These are phyloP conservation scores for Cercospora citrullina DNA, from an alignment of 2,329 filamentous ascomycete genomes.

Conservation along the genomic window DNA sequence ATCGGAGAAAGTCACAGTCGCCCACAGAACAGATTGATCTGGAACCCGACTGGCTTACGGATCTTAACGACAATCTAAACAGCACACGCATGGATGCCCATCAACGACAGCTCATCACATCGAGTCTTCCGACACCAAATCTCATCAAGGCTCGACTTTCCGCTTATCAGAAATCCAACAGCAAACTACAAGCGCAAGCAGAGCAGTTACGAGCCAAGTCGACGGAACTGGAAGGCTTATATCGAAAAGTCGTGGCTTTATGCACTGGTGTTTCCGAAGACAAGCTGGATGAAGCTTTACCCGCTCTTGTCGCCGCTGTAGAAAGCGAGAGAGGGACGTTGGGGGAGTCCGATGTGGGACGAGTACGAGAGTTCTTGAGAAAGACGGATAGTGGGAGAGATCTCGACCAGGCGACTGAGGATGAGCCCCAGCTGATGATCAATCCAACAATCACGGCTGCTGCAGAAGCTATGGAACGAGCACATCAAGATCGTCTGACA, in stretches of 20 bases:
- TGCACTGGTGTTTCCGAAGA: conserved; percentile 78
- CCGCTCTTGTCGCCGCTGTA: conserved; percentile 78
- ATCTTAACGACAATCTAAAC: conserved; percentile 31
- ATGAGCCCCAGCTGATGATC: conserved; percentile 7
- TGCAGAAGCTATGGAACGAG: conserved; percentile 8
- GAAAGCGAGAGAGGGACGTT: conserved; percentile 68
- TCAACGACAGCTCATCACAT: conserved; percentile 32
- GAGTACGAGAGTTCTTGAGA: conserved; percentile 76
- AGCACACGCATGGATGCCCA: conserved; percentile 19
- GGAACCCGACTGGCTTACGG: conserved; percentile 41
- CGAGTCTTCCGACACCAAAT: conserved; percentile 24
- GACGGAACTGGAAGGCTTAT: conserved; percentile 81
- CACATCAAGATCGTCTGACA: conserved; percentile 6
- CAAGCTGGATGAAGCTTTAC: conserved; percentile 77
- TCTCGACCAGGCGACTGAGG: conserved; percentile 4
- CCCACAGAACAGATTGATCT: conserved; percentile 20
- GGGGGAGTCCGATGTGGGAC: conserved; percentile 60
- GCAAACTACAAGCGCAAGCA: conserved; percentile 66
- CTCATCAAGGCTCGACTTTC: conserved; percentile 65
- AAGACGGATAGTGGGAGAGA: conserved; percentile 60
- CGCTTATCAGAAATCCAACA: conserved; percentile 75
- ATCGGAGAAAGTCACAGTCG: conserved; percentile 53
- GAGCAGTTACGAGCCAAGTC: conserved; percentile 73
- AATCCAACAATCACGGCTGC: conserved; percentile 14
- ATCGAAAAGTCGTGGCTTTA: conserved; percentile 81